Base-by-base conservation (phyloP, 2,329 filamentous ascomycete genomes). In the Diplodia mutila region DNA sequence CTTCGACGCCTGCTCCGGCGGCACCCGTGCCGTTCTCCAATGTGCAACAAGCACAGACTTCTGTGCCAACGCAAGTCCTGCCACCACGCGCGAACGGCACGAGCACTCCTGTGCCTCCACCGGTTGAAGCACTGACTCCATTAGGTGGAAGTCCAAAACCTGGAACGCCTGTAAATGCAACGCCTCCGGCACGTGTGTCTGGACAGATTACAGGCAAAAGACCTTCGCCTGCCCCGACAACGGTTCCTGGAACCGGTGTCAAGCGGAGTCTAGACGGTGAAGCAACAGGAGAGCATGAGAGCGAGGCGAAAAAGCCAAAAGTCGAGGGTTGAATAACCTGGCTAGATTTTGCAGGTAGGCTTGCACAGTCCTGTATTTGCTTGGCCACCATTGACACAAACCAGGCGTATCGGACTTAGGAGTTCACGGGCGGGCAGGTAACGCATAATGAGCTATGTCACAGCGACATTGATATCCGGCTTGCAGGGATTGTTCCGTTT, bases 51-150 rank as follows among this genome's bases (percentile, higher is more conserved):
- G 25, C 21, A 1, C 55, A 49, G 25, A 48, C 18, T 46, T 9
- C 55, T 16, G 21, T 39, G n/a, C 34, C 49, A 64, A 16, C 37
- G 12, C 57, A 55, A 46, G 66, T 37, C 8, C 16, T 52, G 14
- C 49, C 57, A 2, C 51, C 66, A 4, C 57, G 65, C 18, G 34
- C 42, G 12, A 67, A 67, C 23, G 65, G 65, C 23, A 61, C 66
- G 2, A 59, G 61, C 42, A 68, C 67, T 1, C 67, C 67, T 12
- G 46, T 65, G 7, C 54, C 67, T 14, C 67, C 67, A 21, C 61
- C 59, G 14, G 67, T 68, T 11, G 67, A 68, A 39, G 61, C 67
- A 46, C 25, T 68, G 29, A 68, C 67, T 18, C 67, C 67, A 11
- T 16, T 65, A 4, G 54, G 49, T 9, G 61, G 59, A 29, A 68